Base-by-base conservation (phyloP, 345 rosid species). In the Brassica nigra region DNA sequence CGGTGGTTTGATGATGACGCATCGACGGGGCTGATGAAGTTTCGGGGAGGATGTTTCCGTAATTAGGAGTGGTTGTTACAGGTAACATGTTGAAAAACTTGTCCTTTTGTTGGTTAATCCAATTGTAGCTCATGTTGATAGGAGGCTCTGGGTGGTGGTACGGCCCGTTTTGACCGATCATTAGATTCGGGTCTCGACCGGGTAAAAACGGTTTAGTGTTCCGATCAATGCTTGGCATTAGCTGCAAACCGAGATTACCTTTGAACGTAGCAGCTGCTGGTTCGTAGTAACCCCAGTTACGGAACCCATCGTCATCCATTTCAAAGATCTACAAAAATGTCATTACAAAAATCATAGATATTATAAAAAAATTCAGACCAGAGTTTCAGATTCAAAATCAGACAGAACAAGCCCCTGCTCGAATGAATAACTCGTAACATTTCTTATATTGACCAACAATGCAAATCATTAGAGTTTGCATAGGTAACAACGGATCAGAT, bases 281-380 rank as follows among this genome's bases (percentile, higher is more conserved):
- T 75, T 92, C 97, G 84, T 90, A 92, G 83, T 89, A 94, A 64
- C 98, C 97, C 97, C 98, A 91, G 80, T 90, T 90, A 8, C 91
- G 90, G 84, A 91, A 76, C 0, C 91, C 89, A 81, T 92, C 94
- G 4, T 89, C 95, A 59, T 91, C 98, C 97, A 90, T 91, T 76
- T 62, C 73, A 15, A 84, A 85, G 68, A 82, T 66, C 94, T 89
- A 82, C 79, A 86, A 74, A 23, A 8, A 3, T 54, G 20, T 54
- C 10, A 54, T 15, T 16, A 54, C 20, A 5, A 52, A 52, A 52
- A n/a, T 0, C n/a, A 4, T 4, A 52, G 18, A n/a, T 47, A 52
- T 52, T 52, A 52, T 5, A 4, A 52, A 52, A 0, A 18, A 2
- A 0, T 54, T 54, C 61, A 54, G 10, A 54, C 57, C 27, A 23